Percentiles rank a stretch among this genome's conserved stretches.
Evolutionary conservation across 1,284 basidiomycete genomes (phyloP).

Genomic region (Ustilago loliicola): DNA sequence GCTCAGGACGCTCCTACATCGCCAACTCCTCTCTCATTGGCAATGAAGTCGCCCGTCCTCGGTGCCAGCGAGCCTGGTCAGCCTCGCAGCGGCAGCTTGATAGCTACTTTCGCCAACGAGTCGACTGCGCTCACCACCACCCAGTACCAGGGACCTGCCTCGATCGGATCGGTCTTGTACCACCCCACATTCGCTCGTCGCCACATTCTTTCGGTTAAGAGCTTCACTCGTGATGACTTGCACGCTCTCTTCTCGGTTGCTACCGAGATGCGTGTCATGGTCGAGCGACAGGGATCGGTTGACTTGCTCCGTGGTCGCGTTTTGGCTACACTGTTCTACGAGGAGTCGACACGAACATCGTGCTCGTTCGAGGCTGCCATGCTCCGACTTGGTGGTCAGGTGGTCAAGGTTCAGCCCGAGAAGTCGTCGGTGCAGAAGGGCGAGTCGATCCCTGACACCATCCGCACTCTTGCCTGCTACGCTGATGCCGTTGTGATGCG

Average conservation of each 20-base stretch:
- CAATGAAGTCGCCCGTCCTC: constrained; percentile 58
- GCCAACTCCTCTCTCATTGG: constrained; percentile 49
- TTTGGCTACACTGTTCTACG: constrained; percentile 96
- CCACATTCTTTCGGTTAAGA: constrained; percentile 94
- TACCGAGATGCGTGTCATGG: constrained; percentile 94
- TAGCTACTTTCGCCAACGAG: constrained; percentile 46
- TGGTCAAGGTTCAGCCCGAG: constrained; percentile 85
- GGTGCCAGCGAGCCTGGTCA: constrained; percentile 44
- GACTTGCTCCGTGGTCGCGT: constrained; percentile 93
- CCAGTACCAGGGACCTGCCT: constrained; percentile 14
- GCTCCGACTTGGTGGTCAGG: constrained; percentile 96
- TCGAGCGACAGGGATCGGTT: constrained; percentile 89
- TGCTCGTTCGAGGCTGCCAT: constrained; percentile 97
- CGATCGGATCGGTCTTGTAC: constrained; percentile 56
- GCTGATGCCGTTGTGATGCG: constrained; percentile 94
- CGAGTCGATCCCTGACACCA: constrained; percentile 91
- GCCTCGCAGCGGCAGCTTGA: constrained; percentile 43
- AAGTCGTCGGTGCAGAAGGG: constrained; percentile 93
- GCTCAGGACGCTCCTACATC: constrained; percentile 62
- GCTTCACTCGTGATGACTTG: constrained; percentile 89
- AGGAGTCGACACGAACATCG: constrained; percentile 91
- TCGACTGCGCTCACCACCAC: constrained; percentile 33
- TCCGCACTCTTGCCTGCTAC: constrained; percentile 95
- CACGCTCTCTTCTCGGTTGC: constrained; percentile 95
- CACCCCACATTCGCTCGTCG: constrained; percentile 79